phyloP scores from a whole-genome alignment of 2,329 filamentous ascomycete genomes.

The Botrytis cinerea region DNA sequence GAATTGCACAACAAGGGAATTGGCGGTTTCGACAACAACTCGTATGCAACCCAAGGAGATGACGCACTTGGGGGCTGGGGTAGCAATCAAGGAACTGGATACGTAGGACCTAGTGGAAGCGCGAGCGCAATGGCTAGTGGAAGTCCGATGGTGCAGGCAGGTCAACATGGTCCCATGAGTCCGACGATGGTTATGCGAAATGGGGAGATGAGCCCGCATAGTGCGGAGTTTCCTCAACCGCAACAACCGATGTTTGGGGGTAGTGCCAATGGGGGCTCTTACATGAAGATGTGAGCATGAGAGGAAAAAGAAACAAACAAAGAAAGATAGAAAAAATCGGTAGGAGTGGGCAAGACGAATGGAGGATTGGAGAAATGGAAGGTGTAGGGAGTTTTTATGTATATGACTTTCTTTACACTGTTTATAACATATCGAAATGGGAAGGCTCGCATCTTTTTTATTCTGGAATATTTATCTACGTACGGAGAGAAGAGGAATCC shows the following conservation, averaged over 20 bases:
- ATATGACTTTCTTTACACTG: constrained; percentile 12
- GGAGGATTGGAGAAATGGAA: neutral
- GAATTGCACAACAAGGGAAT: constrained; percentile 39
- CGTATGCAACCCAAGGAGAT: constrained; percentile 33
- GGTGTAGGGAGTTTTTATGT: constrained; percentile 10
- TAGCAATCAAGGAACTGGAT: constrained; percentile 24
- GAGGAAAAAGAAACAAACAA: neutral
- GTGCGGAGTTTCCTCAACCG: constrained; percentile 7
- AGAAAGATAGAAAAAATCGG: neutral
- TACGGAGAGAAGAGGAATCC: neutral
- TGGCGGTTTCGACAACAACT: constrained; percentile 36
- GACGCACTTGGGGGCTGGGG: constrained; percentile 39
- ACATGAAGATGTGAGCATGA: constrained; percentile 1
- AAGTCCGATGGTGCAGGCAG: constrained; percentile 2
- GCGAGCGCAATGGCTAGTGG: constrained; percentile 12
- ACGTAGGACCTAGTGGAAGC: constrained; percentile 16
- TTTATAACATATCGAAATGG: neutral
- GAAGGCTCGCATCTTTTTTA: neutral
- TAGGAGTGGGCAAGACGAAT: neutral
- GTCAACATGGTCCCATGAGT: neutral
- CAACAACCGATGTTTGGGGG: constrained; percentile 12
- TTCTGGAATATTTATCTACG: constrained; percentile 1
- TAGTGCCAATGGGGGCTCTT: constrained; percentile 4
- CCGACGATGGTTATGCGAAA: constrained; percentile 2
- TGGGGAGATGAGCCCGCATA: constrained; percentile 4